Base-by-base conservation (phyloP, 2,329 filamentous ascomycete genomes). In the Claviceps sp. region DNA sequence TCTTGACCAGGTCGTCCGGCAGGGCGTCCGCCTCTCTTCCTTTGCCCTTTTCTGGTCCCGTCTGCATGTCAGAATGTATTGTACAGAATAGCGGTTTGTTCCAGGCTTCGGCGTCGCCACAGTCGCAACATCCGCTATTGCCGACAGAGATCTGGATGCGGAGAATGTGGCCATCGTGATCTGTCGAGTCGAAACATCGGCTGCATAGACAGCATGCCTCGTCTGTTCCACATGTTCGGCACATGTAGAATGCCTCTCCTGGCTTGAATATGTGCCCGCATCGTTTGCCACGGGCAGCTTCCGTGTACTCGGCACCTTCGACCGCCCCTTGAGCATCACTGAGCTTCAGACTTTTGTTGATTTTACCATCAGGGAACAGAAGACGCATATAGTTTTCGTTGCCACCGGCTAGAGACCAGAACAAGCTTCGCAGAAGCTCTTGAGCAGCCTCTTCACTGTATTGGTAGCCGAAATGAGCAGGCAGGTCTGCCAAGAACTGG, bases 261-360 rank as follows among this genome's bases (percentile, higher is more conserved):
- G 81, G 78, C 69, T 91, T 91, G 76, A 98, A 95, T 56, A 98
- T 97, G 72, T 98, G 94, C 4, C 93, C 94, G 66, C 93, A 98
- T 47, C 89, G 84, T 68, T 94, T 94, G 52, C 94, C 93, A 59
- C 89, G 82, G 14, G 93, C 93, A 6, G 87, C 85, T 59, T 91
- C 86, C 19, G 89, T 93, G 65, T 97, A 98, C 67, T 98, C 94
- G 37, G 91, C 89, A 11, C 93, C 91, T 63, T 95, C 89, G 53
- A 89, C 77, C n/a, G 88, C 88, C 17, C 90, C 91, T 65, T 98
- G 94, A 16, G 90, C 90, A 60, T 88, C 83, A 55, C 85, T 80
- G 41, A 98, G 74, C 67, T 86, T 93, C 77, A 90, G 85, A 46
- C 71, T 72, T n/a, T 73, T 68, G 30, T 75, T 71, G 8, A 84